These are phyloP conservation scores for Henckelia pumila DNA, from an alignment of 257 asterid species.

Conservation along the genomic window DNA sequence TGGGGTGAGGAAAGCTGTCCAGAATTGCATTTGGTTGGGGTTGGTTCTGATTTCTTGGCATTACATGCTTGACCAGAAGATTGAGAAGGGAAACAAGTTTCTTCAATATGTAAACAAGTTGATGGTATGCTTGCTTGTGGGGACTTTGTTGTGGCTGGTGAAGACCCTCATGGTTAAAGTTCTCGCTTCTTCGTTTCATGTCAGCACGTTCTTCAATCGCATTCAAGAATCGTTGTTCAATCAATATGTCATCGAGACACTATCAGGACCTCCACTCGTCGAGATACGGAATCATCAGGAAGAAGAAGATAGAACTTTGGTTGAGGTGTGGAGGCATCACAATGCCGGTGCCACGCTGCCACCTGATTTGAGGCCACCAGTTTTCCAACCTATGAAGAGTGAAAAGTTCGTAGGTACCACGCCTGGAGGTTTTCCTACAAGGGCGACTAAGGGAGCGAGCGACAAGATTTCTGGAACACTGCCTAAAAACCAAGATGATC, in stretches of 20 bases:
- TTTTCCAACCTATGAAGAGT: constrained; percentile 25
- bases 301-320: constrained; percentile 47
- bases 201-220: constrained; percentile 27
- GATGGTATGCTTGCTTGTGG: constrained; percentile 26
- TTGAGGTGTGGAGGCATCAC: constrained; percentile 52
- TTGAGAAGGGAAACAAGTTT: constrained; percentile 12
- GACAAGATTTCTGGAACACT: constrained; percentile 30
- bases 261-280: constrained; percentile 31
- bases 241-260: constrained; percentile 29
- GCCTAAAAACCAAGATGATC: constrained; percentile 37
- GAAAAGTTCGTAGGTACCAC: constrained; percentile 27
- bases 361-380: constrained; percentile 41
- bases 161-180: constrained; percentile 30
- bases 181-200: constrained; percentile 33
- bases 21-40: constrained; percentile 31
- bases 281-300: constrained; percentile 44
- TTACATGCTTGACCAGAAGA: constrained; percentile 27
- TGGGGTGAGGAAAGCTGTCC: constrained; percentile 36
- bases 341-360: constrained; percentile 54
- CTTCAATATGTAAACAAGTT: constrained; percentile 17
- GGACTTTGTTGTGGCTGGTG: constrained; percentile 29
- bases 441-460: constrained; percentile 32
- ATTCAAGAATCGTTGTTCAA: constrained; percentile 29
- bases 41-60: constrained; percentile 33
- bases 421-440: constrained; percentile 24